Evolutionary conservation across 108 stramenopile genomes (phyloP), one percentile per base, ranked within the genome.

Genomic region (Nannochloropsis salina): DNA sequence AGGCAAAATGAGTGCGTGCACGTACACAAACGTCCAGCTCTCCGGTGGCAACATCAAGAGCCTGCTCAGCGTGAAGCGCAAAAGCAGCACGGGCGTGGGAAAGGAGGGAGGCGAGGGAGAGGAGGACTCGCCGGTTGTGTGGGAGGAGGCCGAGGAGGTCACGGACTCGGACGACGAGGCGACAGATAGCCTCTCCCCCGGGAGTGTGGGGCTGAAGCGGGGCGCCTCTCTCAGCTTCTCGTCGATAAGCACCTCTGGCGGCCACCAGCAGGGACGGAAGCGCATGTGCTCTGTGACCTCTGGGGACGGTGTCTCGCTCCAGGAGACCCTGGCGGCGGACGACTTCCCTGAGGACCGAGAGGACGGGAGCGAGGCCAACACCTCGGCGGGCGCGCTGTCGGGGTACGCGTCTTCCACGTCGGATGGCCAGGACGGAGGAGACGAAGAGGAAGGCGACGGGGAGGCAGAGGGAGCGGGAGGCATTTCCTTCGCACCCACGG

Each of bases 1-100:
- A 43, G 83, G 83, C 18, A 84, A 44, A 43, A 43, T 84, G 22
- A 84, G 61, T n/a, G 61, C 61, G 8, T 74, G 61, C 61, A 74
- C 61, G 61, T 74, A 74, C 6, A 74, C 61, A 0, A 74, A 74
- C 61, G 61, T 74, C 61, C 61, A 74, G 61, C 61, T 74, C 20
- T 74, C 61, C 20, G 61, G 61, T n/a, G 61, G 61, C 6, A 74
- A 74, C 61, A 74, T 74, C n/a, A 74, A 74, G 61, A 74, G 61
- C 6, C 61, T 74, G 61, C n/a, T 74, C 20, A 74, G n/a, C 61
- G 61, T 74, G 2, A 74, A 74, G 61, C 15, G 61, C 20, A 74
- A 74, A n/a, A 74, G 61, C 61, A 74, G 61, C 61, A 74, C 61
- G 61, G n/a, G 1, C 20, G 61, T 15, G 2, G 61, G 61, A 3